Evolutionary conservation across 2,329 filamentous ascomycete genomes (phyloP).

Genomic region (Neonectria hederae): DNA sequence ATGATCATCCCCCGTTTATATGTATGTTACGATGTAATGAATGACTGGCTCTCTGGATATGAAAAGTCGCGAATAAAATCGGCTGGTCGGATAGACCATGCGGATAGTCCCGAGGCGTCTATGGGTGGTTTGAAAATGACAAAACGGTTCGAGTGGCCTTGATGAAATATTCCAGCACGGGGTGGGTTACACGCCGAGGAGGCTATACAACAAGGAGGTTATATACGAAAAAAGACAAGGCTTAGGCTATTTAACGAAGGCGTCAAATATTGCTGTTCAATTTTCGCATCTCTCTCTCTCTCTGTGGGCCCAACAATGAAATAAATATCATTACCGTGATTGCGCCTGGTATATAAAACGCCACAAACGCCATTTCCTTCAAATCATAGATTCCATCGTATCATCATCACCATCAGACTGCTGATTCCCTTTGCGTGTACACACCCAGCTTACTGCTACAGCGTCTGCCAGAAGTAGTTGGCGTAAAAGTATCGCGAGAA

Average conservation of each 20-base stretch:
- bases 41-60: not conserved
- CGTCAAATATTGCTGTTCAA: not conserved
- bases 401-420: slow-evolving; percentile 13
- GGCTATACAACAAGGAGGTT: not conserved
- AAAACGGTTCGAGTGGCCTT: not conserved
- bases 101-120: slow-evolving; percentile 7
- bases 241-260: not conserved
- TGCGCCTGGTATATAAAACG: slow-evolving; percentile 17
- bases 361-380: slow-evolving; percentile 11
- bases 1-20: slow-evolving; percentile 14
- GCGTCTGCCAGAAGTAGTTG: slow-evolving; percentile 93
- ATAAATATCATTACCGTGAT: not conserved
- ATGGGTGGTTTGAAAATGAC: not conserved
- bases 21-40: slow-evolving; percentile 35
- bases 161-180: not conserved
- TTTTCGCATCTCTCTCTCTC: not conserved
- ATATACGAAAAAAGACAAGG: slow-evolving; percentile 1
- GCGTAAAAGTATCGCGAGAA: slow-evolving; percentile 93
- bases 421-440: slow-evolving; percentile 3
- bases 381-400: slow-evolving; percentile 4
- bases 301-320: not conserved
- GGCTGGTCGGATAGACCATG: slow-evolving; percentile 21
- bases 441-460: slow-evolving; percentile 70
- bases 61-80: slow-evolving; percentile 5
- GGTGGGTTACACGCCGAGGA: not conserved